Evolutionary conservation across 75 land plant genomes (phyloP), one percentile per base, ranked within the genome.

Genomic region (Pinus tabuliformis): DNA sequence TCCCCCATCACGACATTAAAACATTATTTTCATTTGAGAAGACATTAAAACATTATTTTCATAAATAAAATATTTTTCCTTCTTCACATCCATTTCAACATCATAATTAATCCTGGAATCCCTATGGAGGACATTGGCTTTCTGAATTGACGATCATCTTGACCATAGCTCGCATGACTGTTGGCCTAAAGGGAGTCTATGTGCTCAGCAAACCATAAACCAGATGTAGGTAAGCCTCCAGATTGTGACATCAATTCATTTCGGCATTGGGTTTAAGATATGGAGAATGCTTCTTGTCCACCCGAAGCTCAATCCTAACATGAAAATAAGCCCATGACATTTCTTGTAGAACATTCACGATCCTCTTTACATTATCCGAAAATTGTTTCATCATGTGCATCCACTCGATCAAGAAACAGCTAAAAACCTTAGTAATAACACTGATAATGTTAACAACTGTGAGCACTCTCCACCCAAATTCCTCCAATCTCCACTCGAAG

Each of bases 141-240:
- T 28, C 26, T 77, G 79, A 18, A 18, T 77, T 74, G 28, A 39
- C 15, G 65, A 82, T 24, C 63, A 82, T 18, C n/a, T 58, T 26
- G 56, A 56, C 45, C 3, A 81, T 58, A 57, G 66, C 78, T 57
- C 75, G 21, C 56, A 72, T 77, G 3, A 79, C 83, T 15, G 54
- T 2, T 39, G 75, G 9, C 3, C 83, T 56, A 42, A 92, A 87
- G 1, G 92, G 92, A 58, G 80, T 68, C 1, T 75, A 78, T 2
- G 89, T 75, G 61, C 91, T 83, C 58, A 77, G 7, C 58, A 80
- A 92, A 20, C 93, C 93, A 52, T 93, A 91, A 62, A 93, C 87
- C 30, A 90, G 72, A 70, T 93, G 93, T 28, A 93, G 62, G 62
- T 92, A 92, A 1, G 86, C 89, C 70, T 92, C 95, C 79, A 94